These are phyloP conservation scores for Aspergillus ustus DNA, from an alignment of 2,329 filamentous ascomycete species.

Conservation along the genomic window DNA sequence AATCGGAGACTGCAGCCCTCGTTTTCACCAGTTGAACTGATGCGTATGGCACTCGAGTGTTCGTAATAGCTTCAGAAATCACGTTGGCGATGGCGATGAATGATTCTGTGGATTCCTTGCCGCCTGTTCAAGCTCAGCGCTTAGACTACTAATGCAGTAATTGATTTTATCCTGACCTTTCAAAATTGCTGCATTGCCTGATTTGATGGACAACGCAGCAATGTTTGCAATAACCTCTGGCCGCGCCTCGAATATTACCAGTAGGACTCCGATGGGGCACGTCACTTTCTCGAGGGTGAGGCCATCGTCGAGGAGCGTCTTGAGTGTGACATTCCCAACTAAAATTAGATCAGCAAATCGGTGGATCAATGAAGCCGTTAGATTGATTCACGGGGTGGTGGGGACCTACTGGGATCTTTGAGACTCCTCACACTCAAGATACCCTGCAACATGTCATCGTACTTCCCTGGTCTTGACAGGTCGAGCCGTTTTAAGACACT, in stretches of 20 bases:
- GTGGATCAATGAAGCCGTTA: neutral
- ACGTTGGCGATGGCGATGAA: constrained; percentile 87
- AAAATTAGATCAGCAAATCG: constrained; percentile 20
- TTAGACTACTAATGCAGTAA: neutral
- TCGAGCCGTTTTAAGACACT: constrained; percentile 89
- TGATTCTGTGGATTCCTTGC: constrained; percentile 94
- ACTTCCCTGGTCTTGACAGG: constrained; percentile 84
- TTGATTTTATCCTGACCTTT: constrained; percentile 63
- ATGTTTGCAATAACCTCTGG: constrained; percentile 99
- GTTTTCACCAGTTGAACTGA: constrained; percentile 95
- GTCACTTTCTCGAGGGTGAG: constrained; percentile 85
- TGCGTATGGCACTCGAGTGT: constrained; percentile 76
- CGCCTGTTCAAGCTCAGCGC: constrained; percentile 57
- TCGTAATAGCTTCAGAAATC: constrained; percentile 76
- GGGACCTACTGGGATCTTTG: constrained; percentile 75
- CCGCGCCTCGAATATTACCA: constrained; percentile 97
- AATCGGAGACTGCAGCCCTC: constrained; percentile 82
- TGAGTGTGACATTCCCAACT: constrained; percentile 84
- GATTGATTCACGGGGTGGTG: neutral
- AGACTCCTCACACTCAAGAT: constrained; percentile 85
- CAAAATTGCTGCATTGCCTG: constrained; percentile 92
- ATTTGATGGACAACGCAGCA: constrained; percentile 92
- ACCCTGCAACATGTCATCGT: constrained; percentile 95
- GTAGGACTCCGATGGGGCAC: constrained; percentile 93
- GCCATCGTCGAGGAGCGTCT: constrained; percentile 84